These are phyloP conservation scores for Epichloe baconii DNA, from an alignment of 2,329 filamentous ascomycete species.

Conservation along the genomic window DNA sequence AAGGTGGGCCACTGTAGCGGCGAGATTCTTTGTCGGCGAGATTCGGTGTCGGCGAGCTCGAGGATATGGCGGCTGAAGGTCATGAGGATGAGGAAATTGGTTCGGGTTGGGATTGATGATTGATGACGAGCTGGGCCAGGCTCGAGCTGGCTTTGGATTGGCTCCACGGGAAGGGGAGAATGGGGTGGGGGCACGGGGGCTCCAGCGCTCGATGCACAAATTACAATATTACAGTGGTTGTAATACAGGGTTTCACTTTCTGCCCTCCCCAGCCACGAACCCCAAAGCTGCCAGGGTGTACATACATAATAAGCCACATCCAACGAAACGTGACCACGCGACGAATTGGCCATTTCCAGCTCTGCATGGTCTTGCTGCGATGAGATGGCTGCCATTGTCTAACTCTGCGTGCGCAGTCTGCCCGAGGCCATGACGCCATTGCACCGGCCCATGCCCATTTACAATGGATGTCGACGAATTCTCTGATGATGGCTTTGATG, in stretches of 20 bases:
- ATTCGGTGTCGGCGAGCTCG: not conserved
- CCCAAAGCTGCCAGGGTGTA: not conserved
- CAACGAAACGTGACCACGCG: slow-evolving; percentile 7
- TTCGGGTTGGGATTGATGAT: not conserved
- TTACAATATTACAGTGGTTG: too few relatives aligned
- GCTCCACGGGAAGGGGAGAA: too few relatives aligned
- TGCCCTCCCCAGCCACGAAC: not conserved
- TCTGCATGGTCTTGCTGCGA: not conserved
- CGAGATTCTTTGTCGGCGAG: not conserved
- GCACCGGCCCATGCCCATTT: slow-evolving; percentile 10
- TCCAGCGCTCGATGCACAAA: too few relatives aligned
- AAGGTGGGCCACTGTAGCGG: not conserved
- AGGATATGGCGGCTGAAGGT: not conserved
- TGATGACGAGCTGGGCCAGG: slow-evolving; percentile 1
- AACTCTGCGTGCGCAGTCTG: not conserved
- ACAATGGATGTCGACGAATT: slow-evolving; percentile 40
- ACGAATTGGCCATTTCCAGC: slow-evolving; percentile 2
- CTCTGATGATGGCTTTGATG: slow-evolving; percentile 50
- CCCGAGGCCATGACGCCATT: slow-evolving; percentile 7
- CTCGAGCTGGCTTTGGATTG: too few relatives aligned
- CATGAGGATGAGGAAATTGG: not conserved
- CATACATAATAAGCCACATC: not conserved
- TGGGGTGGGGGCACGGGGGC: too few relatives aligned
- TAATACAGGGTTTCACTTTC: too few relatives aligned
- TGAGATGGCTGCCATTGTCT: not conserved